Conservation (phyloP, 129 eudicot genomes). For the Logfia minima region DNA sequence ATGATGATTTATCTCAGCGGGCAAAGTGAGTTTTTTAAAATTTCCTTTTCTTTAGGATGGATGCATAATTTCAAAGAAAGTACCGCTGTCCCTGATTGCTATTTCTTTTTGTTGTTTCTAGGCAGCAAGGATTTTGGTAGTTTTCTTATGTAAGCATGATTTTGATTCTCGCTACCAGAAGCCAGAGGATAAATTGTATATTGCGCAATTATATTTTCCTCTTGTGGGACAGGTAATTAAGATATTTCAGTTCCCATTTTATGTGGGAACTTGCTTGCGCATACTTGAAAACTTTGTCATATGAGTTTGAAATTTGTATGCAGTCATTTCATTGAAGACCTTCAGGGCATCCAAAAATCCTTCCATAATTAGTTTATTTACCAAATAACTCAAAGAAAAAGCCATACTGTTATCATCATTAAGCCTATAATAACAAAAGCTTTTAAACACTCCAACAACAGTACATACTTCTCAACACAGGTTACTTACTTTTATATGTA, state of each 20-base stretch:
- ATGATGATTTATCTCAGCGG: slow-evolving; percentile 84
- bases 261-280: slow-evolving; percentile 9
- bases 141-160: slow-evolving; percentile 93
- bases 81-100: slow-evolving; percentile 14
- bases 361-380: too few species aligned
- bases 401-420: too few species aligned
- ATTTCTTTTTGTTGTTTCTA: slow-evolving; percentile 36
- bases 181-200: slow-evolving; percentile 94
- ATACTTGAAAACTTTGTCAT: not conserved
- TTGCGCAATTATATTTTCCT: slow-evolving; percentile 93
- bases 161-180: slow-evolving; percentile 95
- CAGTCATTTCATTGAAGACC: too few species aligned
- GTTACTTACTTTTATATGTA: too few species aligned
- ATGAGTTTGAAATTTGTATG: not conserved
- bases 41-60: not conserved
- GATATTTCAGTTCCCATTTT: slow-evolving; percentile 5
- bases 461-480: too few species aligned
- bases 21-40: slow-evolving; percentile 67
- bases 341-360: too few species aligned
- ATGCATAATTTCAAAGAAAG: slow-evolving; percentile 1
- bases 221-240: slow-evolving; percentile 89
- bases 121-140: slow-evolving; percentile 97
- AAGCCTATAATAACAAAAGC: too few species aligned
- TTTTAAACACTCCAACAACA: too few species aligned
- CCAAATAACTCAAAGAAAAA: too few species aligned